Evolutionary conservation across 2,329 filamentous ascomycete genomes (phyloP).

Genomic region (Aspergillus tamarii): DNA sequence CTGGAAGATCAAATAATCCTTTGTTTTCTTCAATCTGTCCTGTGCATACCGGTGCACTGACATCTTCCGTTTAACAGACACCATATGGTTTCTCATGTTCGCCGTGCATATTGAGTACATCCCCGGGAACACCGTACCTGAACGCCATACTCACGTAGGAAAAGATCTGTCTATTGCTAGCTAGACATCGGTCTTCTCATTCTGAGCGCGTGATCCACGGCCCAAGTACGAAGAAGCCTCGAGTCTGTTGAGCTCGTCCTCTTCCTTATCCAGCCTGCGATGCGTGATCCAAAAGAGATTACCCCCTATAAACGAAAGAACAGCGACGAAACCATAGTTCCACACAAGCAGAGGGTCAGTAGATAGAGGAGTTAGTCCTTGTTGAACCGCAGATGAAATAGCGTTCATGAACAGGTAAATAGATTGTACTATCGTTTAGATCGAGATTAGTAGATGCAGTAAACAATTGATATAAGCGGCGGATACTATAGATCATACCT

Average conservation of each 20-base stretch:
- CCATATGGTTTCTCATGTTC: background rate
- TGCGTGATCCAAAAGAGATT: slow-evolving; percentile 69
- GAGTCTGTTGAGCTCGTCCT: slow-evolving; percentile 66
- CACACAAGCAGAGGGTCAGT: slow-evolving; percentile 69
- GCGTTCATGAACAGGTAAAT: slow-evolving; percentile 72
- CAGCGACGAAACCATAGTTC: slow-evolving; percentile 70
- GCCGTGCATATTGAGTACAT: background rate
- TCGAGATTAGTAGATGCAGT: slow-evolving; percentile 25
- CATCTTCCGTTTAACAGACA: background rate
- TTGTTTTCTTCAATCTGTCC: background rate
- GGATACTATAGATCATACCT: slow-evolving; percentile 46
- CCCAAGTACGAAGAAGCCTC: slow-evolving; percentile 27
- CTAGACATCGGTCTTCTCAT: slow-evolving; percentile 12
- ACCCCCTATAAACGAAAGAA: slow-evolving; percentile 66
- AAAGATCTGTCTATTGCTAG: background rate
- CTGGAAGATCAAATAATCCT: background rate
- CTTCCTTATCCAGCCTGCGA: slow-evolving; percentile 63
- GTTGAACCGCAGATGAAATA: slow-evolving; percentile 68
- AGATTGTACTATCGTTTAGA: slow-evolving; percentile 53
- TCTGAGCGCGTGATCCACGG: slow-evolving; percentile 1
- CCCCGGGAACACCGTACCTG: background rate
- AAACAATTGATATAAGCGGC: too few relatives aligned
- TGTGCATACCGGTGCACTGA: background rate
- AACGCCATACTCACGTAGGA: background rate
- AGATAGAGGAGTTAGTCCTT: slow-evolving; percentile 66